Percentiles rank a stretch among this genome's conserved stretches.
These are phyloP conservation scores for Trifolium pratense DNA, from an alignment of 306 rosid genomes.

Conservation along the genomic window DNA sequence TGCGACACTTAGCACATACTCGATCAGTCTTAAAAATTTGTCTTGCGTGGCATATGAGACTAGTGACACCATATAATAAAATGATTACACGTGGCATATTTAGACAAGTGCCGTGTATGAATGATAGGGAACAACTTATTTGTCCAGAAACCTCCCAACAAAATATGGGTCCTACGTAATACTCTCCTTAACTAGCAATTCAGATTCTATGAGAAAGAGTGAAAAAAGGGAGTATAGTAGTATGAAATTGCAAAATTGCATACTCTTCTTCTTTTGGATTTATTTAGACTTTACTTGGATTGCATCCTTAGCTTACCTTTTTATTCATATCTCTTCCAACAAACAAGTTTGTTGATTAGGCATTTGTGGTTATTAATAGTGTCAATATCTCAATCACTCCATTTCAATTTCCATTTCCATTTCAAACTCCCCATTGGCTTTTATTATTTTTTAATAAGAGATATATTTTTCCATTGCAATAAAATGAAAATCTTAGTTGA, in stretches of 20 bases:
- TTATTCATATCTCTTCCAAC: slow-evolving; percentile 31
- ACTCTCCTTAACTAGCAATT: slow-evolving; percentile 8
- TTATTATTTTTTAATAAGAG: background rate
- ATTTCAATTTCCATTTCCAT: background rate
- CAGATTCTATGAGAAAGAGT: slow-evolving; percentile 35
- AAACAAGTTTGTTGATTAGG: slow-evolving; percentile 18
- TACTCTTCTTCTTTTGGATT: slow-evolving; percentile 11
- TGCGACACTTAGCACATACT: slow-evolving; percentile 50
- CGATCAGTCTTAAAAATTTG: slow-evolving; percentile 15
- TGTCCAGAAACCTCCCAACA: slow-evolving; percentile 49
- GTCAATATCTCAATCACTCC: background rate
- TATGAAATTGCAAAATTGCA: slow-evolving; percentile 16
- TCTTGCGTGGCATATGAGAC: slow-evolving; percentile 49
- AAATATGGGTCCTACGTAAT: slow-evolving; percentile 39
- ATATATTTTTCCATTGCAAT: background rate
- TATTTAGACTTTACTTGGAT: slow-evolving; percentile 41
- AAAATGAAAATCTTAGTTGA: too few species aligned
- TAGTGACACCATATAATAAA: slow-evolving; percentile 39
- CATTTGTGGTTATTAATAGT: background rate
- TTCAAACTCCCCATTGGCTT: background rate
- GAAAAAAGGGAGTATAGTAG: background rate
- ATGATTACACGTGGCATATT: slow-evolving; percentile 41
- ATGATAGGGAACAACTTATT: slow-evolving; percentile 47
- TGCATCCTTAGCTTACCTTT: slow-evolving; percentile 44
- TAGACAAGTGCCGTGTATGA: slow-evolving; percentile 46